phyloP scores from a whole-genome alignment of 805 yeast genomes.

The Myxozyma lipomycoides region DNA sequence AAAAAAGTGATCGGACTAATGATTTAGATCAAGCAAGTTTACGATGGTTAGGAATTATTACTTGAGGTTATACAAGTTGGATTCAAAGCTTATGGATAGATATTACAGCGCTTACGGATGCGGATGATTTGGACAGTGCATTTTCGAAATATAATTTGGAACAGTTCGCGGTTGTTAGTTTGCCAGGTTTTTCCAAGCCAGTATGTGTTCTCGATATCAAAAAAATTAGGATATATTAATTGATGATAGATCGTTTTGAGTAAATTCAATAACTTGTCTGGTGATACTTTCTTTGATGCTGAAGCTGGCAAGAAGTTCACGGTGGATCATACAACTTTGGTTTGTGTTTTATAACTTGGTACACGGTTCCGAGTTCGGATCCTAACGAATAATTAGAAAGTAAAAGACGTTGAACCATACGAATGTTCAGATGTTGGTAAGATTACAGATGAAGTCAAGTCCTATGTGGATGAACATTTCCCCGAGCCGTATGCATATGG shows the following conservation, averaged over 20 bases:
- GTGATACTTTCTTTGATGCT: conserved; percentile 52
- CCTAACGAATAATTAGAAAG: conserved; percentile 37
- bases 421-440: conserved; percentile 24
- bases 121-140: conserved; percentile 36
- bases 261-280: conserved; percentile 46
- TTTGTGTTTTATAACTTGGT: conserved; percentile 11
- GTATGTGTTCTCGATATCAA: conserved; percentile 2
- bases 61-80: too few relatives aligned
- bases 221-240: not conserved
- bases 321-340: conserved; percentile 47
- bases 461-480: conserved; percentile 62
- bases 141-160: conserved; percentile 43
- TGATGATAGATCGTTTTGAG: conserved; percentile 43
- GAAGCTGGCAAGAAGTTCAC: conserved; percentile 48
- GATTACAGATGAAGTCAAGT: conserved; percentile 36
- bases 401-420: conserved; percentile 51
- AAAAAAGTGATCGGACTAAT: conserved; percentile 18
- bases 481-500: conserved; percentile 53
- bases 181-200: conserved; percentile 32
- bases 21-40: conserved; percentile 32
- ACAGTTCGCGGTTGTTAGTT: conserved; percentile 39
- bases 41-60: conserved; percentile 36
- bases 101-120: conserved; percentile 43
- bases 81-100: conserved; percentile 34
- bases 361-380: not conserved